Conservation (phyloP, 305 asterid genomes). For the Fraxinus xanthoxyloides region DNA sequence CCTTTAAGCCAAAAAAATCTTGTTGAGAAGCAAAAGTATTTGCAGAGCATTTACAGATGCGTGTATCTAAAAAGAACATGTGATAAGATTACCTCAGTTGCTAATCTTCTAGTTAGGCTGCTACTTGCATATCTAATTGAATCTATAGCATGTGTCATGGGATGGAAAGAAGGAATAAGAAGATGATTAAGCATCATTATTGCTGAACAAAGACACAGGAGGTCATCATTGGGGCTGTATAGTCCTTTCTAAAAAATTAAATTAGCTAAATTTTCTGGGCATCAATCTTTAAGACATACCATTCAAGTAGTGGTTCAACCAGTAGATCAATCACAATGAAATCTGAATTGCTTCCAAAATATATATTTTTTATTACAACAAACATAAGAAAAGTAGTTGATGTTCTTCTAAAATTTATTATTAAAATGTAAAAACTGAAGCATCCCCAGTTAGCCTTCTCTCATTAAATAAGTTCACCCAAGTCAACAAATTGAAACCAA, state of each 20-base stretch:
- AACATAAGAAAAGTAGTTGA: background rate
- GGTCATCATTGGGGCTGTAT: background rate
- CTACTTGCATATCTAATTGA: background rate
- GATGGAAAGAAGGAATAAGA: background rate
- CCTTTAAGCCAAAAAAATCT: background rate
- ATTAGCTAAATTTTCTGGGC: background rate
- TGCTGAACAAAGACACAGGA: background rate
- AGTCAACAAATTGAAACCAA: background rate
- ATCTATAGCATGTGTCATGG: background rate
- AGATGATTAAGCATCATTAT: background rate
- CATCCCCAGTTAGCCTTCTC: background rate
- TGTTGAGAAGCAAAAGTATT: background rate
- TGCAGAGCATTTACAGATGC: background rate
- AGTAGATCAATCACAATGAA: background rate
- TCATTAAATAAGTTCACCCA: background rate
- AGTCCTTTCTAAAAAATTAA: background rate
- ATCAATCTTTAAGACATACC: background rate
- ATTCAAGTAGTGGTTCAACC: background rate
- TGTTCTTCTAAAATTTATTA: background rate
- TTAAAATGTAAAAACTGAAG: background rate
- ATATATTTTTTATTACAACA: background rate
- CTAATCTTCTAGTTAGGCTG: background rate
- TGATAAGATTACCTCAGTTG: background rate
- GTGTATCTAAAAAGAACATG: background rate
- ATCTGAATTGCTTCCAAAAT: background rate